Base-by-base conservation (phyloP, 768 basidiomycete genomes). In the Leccinum uliginosum region DNA sequence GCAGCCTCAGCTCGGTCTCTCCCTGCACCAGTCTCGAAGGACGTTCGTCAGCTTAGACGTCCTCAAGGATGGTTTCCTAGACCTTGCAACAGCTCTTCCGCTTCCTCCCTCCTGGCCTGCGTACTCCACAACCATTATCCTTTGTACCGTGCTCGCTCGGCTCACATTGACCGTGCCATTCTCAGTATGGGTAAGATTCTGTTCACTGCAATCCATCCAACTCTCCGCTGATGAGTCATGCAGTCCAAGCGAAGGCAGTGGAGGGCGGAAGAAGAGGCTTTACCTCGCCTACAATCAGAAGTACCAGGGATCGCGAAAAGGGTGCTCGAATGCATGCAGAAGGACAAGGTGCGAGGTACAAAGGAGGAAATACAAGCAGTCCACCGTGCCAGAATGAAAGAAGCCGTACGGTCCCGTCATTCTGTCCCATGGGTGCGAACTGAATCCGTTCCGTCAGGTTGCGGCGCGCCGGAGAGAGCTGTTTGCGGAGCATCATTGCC, bases 31-130 rank as follows among this genome's bases (percentile, higher is more conserved):
- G 27, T 30, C 58, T 52, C 57, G 59, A 48, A 70, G 69, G 54
- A 62, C 58, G 9, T 54, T 73, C 50, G 58, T 53, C 53, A 62
- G 58, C 54, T 44, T 72, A 47, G 68, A 69, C 50, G 47, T 67
- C 44, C 68, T 85, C 54, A 78, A 80, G 34, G 78, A 90, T 65
- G 84, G 82, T 10, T 91, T 91, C 65, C 76, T 91, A 14, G 90
- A 92, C 76, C 73, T 91, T 50, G 86, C 90, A 23, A 66, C 83
- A 35, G 88, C 87, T 4, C 74, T 91, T n/a, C 90, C 90, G 2
- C 75, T 83, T 61, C 88, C 91, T 23, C 76, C 84, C 1, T 80
- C 78, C 10, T 76, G 83, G 60, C 89, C 91, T 0, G 72, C 83
- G 0, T 92, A 92, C 71, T 81, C 91, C 6, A 80, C 83, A 2